A percentile compares a stretch with the other conserved stretches of the same genome.
These are phyloP conservation scores for Malassezia japonica DNA, from an alignment of 1,284 basidiomycete species.

Conservation along the genomic window DNA sequence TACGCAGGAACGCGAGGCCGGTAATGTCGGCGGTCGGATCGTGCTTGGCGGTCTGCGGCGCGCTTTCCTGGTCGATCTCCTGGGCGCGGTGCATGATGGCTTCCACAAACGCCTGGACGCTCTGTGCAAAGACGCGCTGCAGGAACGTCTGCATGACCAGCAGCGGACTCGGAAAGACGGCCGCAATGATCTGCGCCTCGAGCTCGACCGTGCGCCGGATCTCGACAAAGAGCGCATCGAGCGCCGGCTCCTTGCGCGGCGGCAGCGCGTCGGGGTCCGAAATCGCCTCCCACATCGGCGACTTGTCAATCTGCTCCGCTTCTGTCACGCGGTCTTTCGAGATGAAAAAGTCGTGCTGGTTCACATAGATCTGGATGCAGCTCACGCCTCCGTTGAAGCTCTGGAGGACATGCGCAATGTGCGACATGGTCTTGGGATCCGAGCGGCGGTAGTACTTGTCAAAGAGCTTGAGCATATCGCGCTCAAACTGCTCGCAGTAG, in stretches of 20 bases:
- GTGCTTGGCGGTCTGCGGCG: not conserved
- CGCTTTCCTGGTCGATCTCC: not conserved
- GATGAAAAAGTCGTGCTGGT: conserved; percentile 72
- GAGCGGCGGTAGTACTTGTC: conserved; percentile 78
- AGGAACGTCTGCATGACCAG: conserved; percentile 99
- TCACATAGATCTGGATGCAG: conserved; percentile 97
- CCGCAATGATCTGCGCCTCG: conserved; percentile 95
- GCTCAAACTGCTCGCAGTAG: conserved; percentile 97
- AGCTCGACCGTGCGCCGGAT: conserved; percentile 84
- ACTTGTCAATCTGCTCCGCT: conserved; percentile 55
- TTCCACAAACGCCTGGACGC: conserved; percentile 50
- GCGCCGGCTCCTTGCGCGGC: conserved; percentile 69
- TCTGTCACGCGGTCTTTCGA: conserved; percentile 60
- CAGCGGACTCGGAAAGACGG: conserved; percentile 91
- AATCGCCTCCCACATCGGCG: conserved; percentile 63
- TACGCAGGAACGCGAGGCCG: conserved; percentile 71
- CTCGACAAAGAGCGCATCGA: conserved; percentile 71
- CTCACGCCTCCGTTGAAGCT: conserved; percentile 96
- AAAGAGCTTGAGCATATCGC: conserved; percentile 92
- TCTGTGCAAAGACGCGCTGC: conserved; percentile 94
- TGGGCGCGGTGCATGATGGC: conserved; percentile 40
- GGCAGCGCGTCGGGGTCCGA: conserved; percentile 61
- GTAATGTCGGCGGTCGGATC: conserved; percentile 8
- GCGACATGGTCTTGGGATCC: conserved; percentile 99
- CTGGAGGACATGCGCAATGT: conserved; percentile 88